Base-by-base conservation (phyloP, 306 rosid species). In the Vicia faba region DNA sequence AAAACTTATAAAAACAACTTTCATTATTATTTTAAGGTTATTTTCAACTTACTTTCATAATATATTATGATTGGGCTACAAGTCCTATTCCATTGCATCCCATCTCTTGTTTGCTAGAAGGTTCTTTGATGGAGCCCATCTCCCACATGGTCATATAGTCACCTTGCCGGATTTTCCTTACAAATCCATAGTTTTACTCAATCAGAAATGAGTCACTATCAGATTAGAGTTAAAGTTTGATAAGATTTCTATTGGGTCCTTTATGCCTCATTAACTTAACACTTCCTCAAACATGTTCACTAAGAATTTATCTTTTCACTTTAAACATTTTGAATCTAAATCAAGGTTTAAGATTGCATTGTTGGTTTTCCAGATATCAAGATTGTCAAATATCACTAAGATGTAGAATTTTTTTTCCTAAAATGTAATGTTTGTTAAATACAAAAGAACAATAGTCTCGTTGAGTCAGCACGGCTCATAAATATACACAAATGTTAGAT, bases 41-140 rank as follows among this genome's bases (percentile, higher is more conserved):
- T 29, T 29, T 29, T 29, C 5, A 29, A 29, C 29, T 26, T 26
- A 26, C 29, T 26, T 26, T 26, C 4, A 29, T 29, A 29, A 29
- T 0, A 7, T 31, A 10, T 66, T 57, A 59, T 67, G 55, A 70
- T 60, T 63, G 78, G 81, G 61, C 64, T 75, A 0, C 31, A 35
- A 68, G 75, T 15, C 75, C 50, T 28, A 76, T 51, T 51, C 54
- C 23, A 48, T 48, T 48, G 31, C 29, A 53, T 40, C 64, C 31
- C 29, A 53, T 40, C 64, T 36, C 62, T n/a, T 62, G 1, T 25
- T 7, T 40, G 20, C 63, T 28, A 58, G 80, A 55, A 51, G 64
- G 72, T 71, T 75, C 67, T 41, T 16, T 68, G 11, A 20, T 73
- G 84, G 84, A 80, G 62, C 79, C 84, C 84, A 80, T 76, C 56